Conservation (phyloP, 164 flowering plant genomes). For the Chloranthus sessilifolius region DNA sequence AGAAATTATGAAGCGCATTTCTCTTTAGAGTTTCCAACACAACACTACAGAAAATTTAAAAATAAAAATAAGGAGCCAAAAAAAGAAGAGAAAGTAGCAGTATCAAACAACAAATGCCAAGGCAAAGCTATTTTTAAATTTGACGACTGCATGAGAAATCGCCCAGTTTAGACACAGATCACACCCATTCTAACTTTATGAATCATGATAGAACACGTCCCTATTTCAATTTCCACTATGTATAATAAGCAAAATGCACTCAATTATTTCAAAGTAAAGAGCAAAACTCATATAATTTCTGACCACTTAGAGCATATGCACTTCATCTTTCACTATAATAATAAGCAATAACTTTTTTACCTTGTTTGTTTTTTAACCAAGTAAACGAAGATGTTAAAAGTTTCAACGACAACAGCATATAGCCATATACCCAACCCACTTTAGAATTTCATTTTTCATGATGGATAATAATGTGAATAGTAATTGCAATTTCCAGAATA, state of each 20-base stretch:
- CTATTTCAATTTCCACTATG: too few species aligned
- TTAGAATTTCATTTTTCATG: neutral
- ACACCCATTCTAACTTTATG: neutral
- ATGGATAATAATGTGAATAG: neutral
- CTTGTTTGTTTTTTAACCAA: neutral
- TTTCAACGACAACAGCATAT: neutral
- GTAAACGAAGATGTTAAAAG: too few species aligned
- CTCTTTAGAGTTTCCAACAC: constrained; percentile 43
- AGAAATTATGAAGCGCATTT: constrained; percentile 28
- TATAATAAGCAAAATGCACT: neutral
- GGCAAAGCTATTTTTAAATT: neutral
- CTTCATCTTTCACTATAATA: neutral
- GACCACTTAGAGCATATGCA: neutral
- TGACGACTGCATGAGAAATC: neutral
- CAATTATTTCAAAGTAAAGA: neutral
- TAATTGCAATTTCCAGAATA: too few species aligned
- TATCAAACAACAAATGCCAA: too few species aligned
- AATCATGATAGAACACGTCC: too few species aligned
- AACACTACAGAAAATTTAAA: constrained; percentile 36
- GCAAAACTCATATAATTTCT: neutral
- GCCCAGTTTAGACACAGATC: neutral
- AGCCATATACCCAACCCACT: neutral
- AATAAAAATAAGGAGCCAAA: too few species aligned
- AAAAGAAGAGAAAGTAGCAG: too few species aligned
- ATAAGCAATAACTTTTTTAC: too few species aligned